Percentiles rank a stretch among this genome's conserved stretches.
phyloP scores from a whole-genome alignment of 176 grass and related monocot species.

The Bromus sterilis region DNA sequence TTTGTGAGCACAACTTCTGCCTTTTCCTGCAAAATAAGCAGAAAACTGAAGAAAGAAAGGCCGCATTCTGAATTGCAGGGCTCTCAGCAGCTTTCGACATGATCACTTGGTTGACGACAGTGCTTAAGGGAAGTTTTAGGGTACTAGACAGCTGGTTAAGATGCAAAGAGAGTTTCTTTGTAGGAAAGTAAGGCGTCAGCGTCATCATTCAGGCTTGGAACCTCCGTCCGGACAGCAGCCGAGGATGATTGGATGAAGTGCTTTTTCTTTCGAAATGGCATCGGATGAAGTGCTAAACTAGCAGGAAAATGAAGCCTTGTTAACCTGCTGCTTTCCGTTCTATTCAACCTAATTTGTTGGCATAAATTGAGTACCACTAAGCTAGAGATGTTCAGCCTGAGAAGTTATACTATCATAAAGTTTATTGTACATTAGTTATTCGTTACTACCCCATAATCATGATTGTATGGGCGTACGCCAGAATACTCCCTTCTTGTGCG shows the following conservation, averaged over 20 bases:
- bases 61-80: not conserved
- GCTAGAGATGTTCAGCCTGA: constrained; percentile 5
- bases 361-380: not conserved
- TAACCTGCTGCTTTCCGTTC: not conserved
- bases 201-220: not conserved
- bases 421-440: too few relatives aligned
- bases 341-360: not conserved
- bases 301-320: not conserved
- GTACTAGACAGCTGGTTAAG: not conserved
- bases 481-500: too few relatives aligned
- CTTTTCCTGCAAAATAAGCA: not conserved
- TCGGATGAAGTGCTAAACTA: not conserved
- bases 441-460: too few relatives aligned
- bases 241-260: not conserved
- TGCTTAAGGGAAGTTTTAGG: not conserved
- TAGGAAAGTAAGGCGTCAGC: constrained; percentile 13
- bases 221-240: not conserved
- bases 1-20: too few relatives aligned
- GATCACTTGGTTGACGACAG: not conserved
- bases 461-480: too few relatives aligned
- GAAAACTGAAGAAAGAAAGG: not conserved
- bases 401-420: too few relatives aligned
- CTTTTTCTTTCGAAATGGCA: too few relatives aligned
- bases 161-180: not conserved
- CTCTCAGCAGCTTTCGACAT: not conserved